Conservation (phyloP, 192 early-diverging fungal species). For the Oehlia diaphana region DNA sequence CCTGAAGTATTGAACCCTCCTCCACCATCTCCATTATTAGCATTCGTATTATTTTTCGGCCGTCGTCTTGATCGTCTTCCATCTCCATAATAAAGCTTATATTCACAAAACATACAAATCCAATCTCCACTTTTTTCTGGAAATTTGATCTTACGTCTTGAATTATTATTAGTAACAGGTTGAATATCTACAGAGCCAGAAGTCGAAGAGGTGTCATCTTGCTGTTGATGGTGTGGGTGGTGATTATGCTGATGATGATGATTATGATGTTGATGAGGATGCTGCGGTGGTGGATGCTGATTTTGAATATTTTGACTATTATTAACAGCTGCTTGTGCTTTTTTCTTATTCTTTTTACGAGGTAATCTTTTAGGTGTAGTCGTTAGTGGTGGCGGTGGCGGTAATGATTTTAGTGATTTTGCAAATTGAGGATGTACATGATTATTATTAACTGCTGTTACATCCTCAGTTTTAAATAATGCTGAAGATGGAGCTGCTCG, state of each 20-base stretch:
- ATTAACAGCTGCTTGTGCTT: not conserved
- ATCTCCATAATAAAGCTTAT: slow-evolving; percentile 29
- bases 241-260: slow-evolving; percentile 7
- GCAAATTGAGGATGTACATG: slow-evolving; percentile 11
- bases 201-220: slow-evolving; percentile 28
- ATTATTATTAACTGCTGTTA: not conserved
- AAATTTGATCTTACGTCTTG: slow-evolving; percentile 24
- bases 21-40: slow-evolving; percentile 23
- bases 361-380: slow-evolving; percentile 17
- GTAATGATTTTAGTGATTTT: not conserved
- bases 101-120: slow-evolving; percentile 34
- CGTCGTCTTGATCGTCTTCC: slow-evolving; percentile 5
- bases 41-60: not conserved
- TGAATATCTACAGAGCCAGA: slow-evolving; percentile 28
- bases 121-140: slow-evolving; percentile 29
- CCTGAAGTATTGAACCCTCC: slow-evolving; percentile 3
- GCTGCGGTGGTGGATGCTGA: not conserved
- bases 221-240: slow-evolving; percentile 10
- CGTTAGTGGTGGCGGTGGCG: not conserved
- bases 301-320: slow-evolving; percentile 6
- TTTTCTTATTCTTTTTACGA: slow-evolving; percentile 33
- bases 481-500: slow-evolving; percentile 21
- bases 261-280: slow-evolving; percentile 11
- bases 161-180: not conserved
- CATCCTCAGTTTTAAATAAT: slow-evolving; percentile 20